phyloP scores from a whole-genome alignment of 2,329 filamentous ascomycete genomes.

The Fusarium verticillioides region DNA sequence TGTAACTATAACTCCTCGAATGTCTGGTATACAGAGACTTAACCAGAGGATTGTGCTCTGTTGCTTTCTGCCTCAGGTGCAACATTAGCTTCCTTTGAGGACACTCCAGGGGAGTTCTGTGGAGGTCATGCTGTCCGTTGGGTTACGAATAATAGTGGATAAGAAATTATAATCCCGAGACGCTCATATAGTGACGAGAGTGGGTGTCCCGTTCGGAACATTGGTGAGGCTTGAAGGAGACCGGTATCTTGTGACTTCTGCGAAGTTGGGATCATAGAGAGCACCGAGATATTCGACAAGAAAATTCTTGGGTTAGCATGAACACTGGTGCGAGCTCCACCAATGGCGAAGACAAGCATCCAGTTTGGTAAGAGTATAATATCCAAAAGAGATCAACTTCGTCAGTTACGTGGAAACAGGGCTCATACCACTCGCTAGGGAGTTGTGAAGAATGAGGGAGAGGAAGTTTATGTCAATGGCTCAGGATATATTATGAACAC shows the following conservation, averaged over 20 bases:
- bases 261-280: background rate
- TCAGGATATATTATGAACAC: accelerated
- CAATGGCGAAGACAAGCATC: accelerated
- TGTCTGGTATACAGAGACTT: background rate
- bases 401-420: accelerated
- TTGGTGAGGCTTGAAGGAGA: background rate
- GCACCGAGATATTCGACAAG: accelerated
- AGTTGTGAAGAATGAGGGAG: background rate
- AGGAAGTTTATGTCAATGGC: background rate
- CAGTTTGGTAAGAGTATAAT: background rate
- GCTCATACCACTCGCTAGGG: background rate
- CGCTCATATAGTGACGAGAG: background rate
- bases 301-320: no score
- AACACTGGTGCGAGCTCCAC: background rate
- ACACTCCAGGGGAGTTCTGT: background rate
- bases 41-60: background rate
- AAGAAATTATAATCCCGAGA: background rate
- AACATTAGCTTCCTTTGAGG: background rate
- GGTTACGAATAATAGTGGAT: background rate
- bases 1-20: background rate
- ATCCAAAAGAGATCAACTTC: no score
- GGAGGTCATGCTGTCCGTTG: background rate
- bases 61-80: background rate
- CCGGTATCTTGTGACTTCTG: background rate
- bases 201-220: accelerated